Conservation (phyloP, 768 basidiomycete species). For the Rhodosporidiobolus sp. region DNA sequence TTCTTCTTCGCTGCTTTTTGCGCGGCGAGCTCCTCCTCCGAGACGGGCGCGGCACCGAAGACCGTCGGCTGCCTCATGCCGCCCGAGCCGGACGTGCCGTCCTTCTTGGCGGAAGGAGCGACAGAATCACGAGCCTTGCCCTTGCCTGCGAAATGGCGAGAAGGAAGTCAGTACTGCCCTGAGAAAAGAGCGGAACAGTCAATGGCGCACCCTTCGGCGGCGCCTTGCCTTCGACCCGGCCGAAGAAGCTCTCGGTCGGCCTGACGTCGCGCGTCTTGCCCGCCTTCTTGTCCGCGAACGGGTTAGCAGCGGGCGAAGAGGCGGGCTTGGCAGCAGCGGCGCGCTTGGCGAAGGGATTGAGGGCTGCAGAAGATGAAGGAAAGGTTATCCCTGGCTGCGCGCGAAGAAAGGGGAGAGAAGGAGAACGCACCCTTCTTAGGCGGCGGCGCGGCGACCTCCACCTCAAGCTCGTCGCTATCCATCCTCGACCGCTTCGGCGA, state of each 20-base stretch:
- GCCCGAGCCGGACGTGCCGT: neutral
- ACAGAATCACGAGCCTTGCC: neutral
- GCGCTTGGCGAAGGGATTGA: conserved; percentile 45
- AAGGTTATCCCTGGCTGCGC: neutral
- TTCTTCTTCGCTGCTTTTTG: neutral
- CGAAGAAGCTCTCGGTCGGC: conserved; percentile 42
- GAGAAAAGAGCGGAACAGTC: neutral
- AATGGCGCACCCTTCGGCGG: conserved; percentile 21
- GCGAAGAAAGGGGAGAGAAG: no score
- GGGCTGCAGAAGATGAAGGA: conserved; percentile 12
- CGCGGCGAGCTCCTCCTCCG: conserved; percentile 9
- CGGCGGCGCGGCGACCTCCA: conserved; percentile 10
- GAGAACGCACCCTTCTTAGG: conserved; percentile 25
- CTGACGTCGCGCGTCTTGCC: conserved; percentile 33
- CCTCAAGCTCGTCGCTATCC: conserved; percentile 17
- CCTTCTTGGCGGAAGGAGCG: neutral
- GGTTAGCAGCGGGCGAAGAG: conserved; percentile 30
- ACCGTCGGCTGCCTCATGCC: conserved; percentile 22
- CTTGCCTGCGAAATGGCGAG: conserved; percentile 7
- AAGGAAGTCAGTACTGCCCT: neutral
- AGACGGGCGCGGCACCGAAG: conserved; percentile 35
- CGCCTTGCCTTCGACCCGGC: conserved; percentile 42
- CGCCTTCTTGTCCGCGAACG: conserved; percentile 38
- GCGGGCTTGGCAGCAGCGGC: conserved; percentile 12
- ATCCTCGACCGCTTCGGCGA: conserved; percentile 21